Percentiles rank a stretch among this genome's conserved stretches.
phyloP scores from a whole-genome alignment of 306 rosid species.

The Pyrus bretschneideri region DNA sequence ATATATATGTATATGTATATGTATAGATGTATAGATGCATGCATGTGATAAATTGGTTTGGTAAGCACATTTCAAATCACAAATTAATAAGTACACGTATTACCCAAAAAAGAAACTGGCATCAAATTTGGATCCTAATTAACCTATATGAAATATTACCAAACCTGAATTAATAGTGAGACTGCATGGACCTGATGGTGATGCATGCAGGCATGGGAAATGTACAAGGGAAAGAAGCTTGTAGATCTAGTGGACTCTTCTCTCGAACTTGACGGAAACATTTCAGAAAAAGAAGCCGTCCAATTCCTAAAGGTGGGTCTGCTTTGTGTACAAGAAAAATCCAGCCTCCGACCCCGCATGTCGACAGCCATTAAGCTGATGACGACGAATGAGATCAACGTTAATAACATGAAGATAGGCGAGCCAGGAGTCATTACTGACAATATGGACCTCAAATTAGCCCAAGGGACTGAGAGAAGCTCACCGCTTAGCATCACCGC shows the following conservation, averaged over 20 bases:
- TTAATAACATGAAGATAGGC: slow-evolving; percentile 1
- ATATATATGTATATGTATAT: no score
- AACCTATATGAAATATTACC: neutral
- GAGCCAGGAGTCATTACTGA: slow-evolving; percentile 15
- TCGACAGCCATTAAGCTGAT: slow-evolving; percentile 17
- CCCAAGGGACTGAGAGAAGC: neutral
- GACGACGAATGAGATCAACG: slow-evolving; percentile 3
- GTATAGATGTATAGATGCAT: neutral
- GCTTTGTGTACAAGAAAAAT: slow-evolving; percentile 26
- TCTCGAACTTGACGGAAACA: neutral
- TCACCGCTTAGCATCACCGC: neutral
- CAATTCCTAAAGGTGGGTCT: slow-evolving; percentile 20
- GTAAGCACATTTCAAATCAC: neutral
- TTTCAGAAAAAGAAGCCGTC: slow-evolving; percentile 21
- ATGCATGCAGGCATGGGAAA: slow-evolving; percentile 27
- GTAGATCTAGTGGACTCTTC: slow-evolving; percentile 15
- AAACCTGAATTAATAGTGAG: neutral
- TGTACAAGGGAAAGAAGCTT: slow-evolving; percentile 20
- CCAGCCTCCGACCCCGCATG: slow-evolving; percentile 23
- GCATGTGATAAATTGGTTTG: neutral
- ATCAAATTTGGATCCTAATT: neutral
- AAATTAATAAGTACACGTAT: neutral
- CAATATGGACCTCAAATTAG: slow-evolving; percentile 16
- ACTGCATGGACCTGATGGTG: neutral
- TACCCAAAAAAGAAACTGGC: neutral